These are phyloP conservation scores for Penicillium maclennaniae DNA, from an alignment of 495 filamentous ascomycete genomes.

Conservation along the genomic window DNA sequence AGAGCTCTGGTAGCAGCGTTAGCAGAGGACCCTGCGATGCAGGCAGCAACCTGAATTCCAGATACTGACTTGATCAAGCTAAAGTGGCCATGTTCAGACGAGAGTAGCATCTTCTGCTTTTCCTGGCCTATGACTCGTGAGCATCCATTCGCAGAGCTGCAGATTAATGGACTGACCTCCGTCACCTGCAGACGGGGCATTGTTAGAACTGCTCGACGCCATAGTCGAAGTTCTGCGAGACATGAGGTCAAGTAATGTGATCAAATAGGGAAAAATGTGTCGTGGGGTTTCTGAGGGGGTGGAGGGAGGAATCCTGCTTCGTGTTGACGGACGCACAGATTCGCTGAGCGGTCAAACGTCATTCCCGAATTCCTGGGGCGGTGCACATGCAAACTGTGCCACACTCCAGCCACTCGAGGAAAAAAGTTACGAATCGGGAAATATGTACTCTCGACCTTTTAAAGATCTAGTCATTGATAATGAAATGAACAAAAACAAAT, in stretches of 20 bases:
- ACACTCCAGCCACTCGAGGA: conserved; percentile 27
- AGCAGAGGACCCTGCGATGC: conserved; percentile 11
- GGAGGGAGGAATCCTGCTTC: conserved; percentile 26
- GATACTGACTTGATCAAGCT: conserved; percentile 61
- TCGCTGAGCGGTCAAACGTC: conserved; percentile 38
- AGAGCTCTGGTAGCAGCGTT: conserved; percentile 56
- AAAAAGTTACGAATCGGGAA: background rate
- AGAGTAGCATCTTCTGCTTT: conserved; percentile 83
- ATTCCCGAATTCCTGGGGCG: conserved; percentile 26
- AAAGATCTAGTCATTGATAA: background rate
- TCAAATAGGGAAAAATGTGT: conserved; percentile 1
- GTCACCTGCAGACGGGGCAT: conserved; percentile 32
- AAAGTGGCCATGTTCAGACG: conserved; percentile 72
- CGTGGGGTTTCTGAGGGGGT: conserved; percentile 11
- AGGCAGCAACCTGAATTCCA: background rate
- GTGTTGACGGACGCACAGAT: conserved; percentile 40
- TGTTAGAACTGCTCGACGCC: conserved; percentile 36
- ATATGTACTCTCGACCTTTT: background rate
- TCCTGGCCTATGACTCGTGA: conserved; percentile 55
- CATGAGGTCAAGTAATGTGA: conserved; percentile 33
- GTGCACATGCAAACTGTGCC: conserved; percentile 29
- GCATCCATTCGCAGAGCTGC: conserved; percentile 9
- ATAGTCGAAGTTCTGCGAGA: conserved; percentile 45
- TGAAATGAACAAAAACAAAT: conserved; percentile 10
- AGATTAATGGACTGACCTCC: conserved; percentile 34